Evolutionary conservation across 2,329 filamentous ascomycete species (phyloP), one percentile per base, ranked within the genome.

Genomic region (Diaporthe vexans): DNA sequence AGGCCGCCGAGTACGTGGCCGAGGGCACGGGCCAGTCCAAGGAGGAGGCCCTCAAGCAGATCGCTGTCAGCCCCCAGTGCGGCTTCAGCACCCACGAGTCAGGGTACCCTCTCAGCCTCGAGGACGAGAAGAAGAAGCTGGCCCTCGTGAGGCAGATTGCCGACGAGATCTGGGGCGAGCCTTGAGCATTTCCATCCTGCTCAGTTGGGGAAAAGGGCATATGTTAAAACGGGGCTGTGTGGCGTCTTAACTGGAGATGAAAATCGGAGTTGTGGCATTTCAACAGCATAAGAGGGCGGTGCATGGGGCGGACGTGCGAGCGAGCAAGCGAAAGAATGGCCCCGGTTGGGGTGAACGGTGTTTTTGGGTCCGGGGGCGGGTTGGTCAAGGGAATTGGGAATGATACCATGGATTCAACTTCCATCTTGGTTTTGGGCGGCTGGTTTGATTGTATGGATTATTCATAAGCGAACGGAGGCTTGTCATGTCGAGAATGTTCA

Each of bases 91-190:
- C 91, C 48, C 93, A 95, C 81, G 91, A 92, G 77, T 91, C 89
- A 78, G 94, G 93, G 0, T 95, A 95, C 80, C 88, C 90, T 19
- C 86, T 95, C 71, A 89, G 87, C 29, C 86, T 90, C 76, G 89
- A 94, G 59, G 93, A 94, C 76, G 92, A 95, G 91, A 90, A 90
- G 84, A 90, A 89, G 82, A 95, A 95, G 86, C 83, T 95, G 79
- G 86, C 89, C 77, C 84, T 95, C 70, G 92, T 95, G 24, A 89
- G 93, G 76, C 86, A 91, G 78, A 91, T 95, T 79, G 93, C 94
- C 3, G 89, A 95, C 80, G 90, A 92, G 79, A 89, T 95, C 74
- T 95, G 93, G 94, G 84, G 84, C 19, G 84, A 86, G 81, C 81
- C 85, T 15, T 85, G 78, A 13, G 65, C 91, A 90, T 0, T 87